Conservation (phyloP, 345 rosid genomes). For the Lumnitzera littorea region DNA sequence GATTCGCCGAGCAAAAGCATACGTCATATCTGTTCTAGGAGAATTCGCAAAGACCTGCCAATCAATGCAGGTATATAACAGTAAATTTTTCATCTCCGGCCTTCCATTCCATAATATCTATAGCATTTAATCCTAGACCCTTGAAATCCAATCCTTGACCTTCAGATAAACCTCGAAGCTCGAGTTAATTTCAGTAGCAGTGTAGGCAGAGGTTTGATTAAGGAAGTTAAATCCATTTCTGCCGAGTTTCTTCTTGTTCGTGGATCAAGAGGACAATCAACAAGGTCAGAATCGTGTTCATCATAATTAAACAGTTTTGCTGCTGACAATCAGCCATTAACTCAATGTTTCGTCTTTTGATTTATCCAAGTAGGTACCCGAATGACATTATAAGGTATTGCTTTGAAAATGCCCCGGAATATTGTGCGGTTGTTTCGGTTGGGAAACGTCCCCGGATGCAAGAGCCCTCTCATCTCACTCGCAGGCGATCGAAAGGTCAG, state of each 20-base stretch:
- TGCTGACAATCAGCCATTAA: no score
- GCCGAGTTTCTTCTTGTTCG: slow-evolving; percentile 66
- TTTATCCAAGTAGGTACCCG: slow-evolving; percentile 29
- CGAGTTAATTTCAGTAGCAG: slow-evolving; percentile 62
- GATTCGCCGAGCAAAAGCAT: slow-evolving; percentile 68
- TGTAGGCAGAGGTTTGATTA: slow-evolving; percentile 48
- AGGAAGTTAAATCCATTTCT: slow-evolving; percentile 68
- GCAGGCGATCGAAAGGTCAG: slow-evolving; percentile 34
- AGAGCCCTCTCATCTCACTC: slow-evolving; percentile 21
- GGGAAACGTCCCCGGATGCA: slow-evolving; percentile 28
- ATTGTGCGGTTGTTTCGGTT: slow-evolving; percentile 61
- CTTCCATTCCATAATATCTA: not conserved
- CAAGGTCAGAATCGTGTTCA: slow-evolving; percentile 19
- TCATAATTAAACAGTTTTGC: no score
- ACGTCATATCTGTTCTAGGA: slow-evolving; percentile 79
- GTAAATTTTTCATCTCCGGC: not conserved
- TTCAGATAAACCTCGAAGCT: slow-evolving; percentile 82
- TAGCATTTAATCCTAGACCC: not conserved
- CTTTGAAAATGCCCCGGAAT: slow-evolving; percentile 46
- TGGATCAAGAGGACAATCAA: slow-evolving; percentile 40
- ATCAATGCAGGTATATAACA: slow-evolving; percentile 39
- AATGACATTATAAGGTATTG: slow-evolving; percentile 38
- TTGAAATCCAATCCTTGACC: not conserved
- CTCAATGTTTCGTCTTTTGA: not conserved
- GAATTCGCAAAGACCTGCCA: slow-evolving; percentile 58